Evolutionary conservation across 768 basidiomycete species (phyloP).

Genomic region (Filobasidium floriforme): DNA sequence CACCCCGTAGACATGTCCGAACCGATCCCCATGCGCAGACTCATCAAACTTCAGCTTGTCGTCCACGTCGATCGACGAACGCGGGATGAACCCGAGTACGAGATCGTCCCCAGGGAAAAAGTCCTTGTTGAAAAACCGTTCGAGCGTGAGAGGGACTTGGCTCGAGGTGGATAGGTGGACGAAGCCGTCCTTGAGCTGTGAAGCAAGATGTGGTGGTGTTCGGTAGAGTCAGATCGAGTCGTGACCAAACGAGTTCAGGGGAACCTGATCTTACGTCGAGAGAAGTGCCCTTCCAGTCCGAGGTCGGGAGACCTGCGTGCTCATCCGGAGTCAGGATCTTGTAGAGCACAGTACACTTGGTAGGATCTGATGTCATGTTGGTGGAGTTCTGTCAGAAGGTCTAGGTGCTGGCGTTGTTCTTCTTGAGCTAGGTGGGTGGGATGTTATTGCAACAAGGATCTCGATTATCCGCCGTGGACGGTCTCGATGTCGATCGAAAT

Average conservation of each 20-base stretch:
- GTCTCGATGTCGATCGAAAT: neutral
- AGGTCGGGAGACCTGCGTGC: neutral
- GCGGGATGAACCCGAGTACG: conserved; percentile 1
- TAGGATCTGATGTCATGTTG: neutral
- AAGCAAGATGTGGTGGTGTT: conserved; percentile 46
- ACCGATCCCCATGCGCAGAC: conserved; percentile 1
- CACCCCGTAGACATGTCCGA: conserved; percentile 9
- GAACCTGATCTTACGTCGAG: neutral
- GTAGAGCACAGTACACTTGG: conserved; percentile 1
- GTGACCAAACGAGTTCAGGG: neutral
- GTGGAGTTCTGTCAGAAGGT: too few relatives aligned
- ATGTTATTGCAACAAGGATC: neutral
- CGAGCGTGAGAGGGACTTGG: conserved; percentile 47
- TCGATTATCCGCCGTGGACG: neutral
- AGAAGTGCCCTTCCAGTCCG: neutral
- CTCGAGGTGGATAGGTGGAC: conserved; percentile 50
- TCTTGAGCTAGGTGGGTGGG: neutral
- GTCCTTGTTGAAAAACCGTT: conserved; percentile 45
- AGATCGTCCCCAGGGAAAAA: conserved; percentile 2
- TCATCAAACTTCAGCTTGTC: conserved; percentile 4
- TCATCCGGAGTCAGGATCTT: conserved; percentile 6
- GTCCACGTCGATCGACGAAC: neutral
- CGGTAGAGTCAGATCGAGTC: neutral
- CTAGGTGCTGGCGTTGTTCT: too few relatives aligned
- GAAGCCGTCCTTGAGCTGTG: conserved; percentile 49